A percentile compares a stretch with the other conserved stretches of the same genome.
phyloP scores from a whole-genome alignment of 106 monocot genomes.

The Dendrobium huoshanense region DNA sequence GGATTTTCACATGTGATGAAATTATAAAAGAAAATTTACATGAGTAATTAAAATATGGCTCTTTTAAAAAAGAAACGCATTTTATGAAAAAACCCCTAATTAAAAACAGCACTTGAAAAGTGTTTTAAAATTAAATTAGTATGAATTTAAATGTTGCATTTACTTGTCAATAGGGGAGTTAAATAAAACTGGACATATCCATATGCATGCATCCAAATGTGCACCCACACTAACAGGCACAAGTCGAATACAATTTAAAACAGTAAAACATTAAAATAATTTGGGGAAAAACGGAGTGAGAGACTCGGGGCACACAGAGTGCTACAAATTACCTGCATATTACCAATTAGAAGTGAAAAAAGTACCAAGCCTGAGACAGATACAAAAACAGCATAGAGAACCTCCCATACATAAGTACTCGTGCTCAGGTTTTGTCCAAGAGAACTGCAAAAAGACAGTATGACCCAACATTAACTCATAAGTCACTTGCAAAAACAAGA shows the following conservation, averaged over 20 bases:
- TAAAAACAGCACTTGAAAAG: background rate
- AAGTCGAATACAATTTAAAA: background rate
- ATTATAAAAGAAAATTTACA: background rate
- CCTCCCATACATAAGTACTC: slow-evolving; percentile 74
- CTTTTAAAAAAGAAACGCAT: background rate
- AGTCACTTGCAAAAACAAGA: background rate
- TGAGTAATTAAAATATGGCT: background rate
- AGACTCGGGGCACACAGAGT: background rate
- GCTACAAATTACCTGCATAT: slow-evolving; percentile 64
- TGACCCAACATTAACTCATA: background rate
- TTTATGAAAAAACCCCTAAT: background rate
- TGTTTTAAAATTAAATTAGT: background rate
- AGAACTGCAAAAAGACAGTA: slow-evolving; percentile 44
- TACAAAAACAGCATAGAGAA: slow-evolving; percentile 66
- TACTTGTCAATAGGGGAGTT: background rate
- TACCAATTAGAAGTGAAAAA: slow-evolving; percentile 90
- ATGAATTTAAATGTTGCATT: background rate
- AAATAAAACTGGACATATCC: background rate
- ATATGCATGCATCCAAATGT: background rate
- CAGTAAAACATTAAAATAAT: background rate
- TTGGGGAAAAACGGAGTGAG: background rate
- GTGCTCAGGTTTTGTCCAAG: slow-evolving; percentile 82
- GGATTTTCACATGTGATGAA: background rate
- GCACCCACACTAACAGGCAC: background rate
- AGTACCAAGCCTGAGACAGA: slow-evolving; percentile 74